Evolutionary conservation across 495 filamentous ascomycete species (phyloP), one percentile per base, ranked within the genome.

Genomic region (Haplographium delicatum): DNA sequence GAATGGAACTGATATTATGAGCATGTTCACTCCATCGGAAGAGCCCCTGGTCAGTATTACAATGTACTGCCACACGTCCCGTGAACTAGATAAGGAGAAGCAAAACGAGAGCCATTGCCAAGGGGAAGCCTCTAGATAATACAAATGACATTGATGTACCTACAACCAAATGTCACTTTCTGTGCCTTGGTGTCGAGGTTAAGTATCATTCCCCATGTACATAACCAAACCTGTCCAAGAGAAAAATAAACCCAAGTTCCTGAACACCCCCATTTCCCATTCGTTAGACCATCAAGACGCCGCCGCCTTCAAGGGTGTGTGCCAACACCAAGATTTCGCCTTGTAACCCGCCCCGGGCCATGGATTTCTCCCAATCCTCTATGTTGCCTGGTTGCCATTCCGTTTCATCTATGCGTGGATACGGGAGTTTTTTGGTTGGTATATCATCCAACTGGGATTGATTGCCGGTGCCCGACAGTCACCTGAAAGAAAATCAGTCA

Each of bases 391-490:
- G 3, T 5, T 33, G 18, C 19, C 16, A n/a, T 6, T 8, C 19
- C 10, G 31, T 15, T 23, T 44, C 19, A 20, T 13, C 35, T 50
- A 55, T 39, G 46, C 25, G 5, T 44, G 52, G 41, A 56, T 56
- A 24, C 53, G 53, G 2, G 53, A 18, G 23, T 42, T 50, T 42
- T 40, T 59, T 4, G 31, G 22, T 9, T 53, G 39, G 31, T 26
- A 26, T 24, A 20, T 39, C 40, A 59, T 48, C 56, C 56, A 59
- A 20, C 24, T 47, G 19, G 57, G 57, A 9, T 38, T 42, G 9
- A 60, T 40, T 22, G 57, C 50, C 9, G 53, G 53, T 24, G 58
- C 37, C 16, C 58, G 58, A 57, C 58, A 61, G 18, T 57, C 53
- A 23, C 58, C 58, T 61, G 44, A 6, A 41, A 5, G 6, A 1